Evolutionary conservation across 768 basidiomycete species (phyloP).

Genomic region (Naematelia aurantialba): DNA sequence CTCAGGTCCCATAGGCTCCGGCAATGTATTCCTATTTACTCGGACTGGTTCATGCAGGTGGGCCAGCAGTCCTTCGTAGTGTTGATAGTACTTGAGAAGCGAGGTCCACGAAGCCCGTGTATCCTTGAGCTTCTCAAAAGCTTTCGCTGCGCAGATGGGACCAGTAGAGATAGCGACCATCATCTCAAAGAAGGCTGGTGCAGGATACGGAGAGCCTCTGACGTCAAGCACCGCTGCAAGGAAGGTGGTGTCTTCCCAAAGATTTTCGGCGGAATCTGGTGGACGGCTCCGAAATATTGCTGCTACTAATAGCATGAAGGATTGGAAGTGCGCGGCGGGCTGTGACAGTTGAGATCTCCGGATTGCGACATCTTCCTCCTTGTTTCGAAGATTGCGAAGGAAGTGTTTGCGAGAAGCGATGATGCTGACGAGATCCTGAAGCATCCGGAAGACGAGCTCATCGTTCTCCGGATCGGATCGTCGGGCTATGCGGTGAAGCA

Average conservation of each 20-base stretch:
- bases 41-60: conserved; percentile 36
- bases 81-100: conserved; percentile 40
- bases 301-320: conserved; percentile 35
- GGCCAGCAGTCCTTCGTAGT: conserved; percentile 37
- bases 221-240: conserved; percentile 31
- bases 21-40: conserved; percentile 19
- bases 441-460: conserved; percentile 26
- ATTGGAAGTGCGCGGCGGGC: conserved; percentile 31
- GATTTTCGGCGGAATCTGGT: conserved; percentile 30
- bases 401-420: conserved; percentile 30
- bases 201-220: conserved; percentile 20
- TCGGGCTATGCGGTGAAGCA: conserved; percentile 25
- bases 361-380: conserved; percentile 38
- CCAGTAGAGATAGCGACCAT: conserved; percentile 35
- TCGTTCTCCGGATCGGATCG: conserved; percentile 27
- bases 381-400: conserved; percentile 31
- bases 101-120: conserved; percentile 27
- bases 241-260: conserved; percentile 37
- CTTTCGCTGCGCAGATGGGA: conserved; percentile 27
- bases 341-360: conserved; percentile 25
- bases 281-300: conserved; percentile 32
- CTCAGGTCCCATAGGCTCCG: conserved; percentile 31
- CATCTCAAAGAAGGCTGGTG: conserved; percentile 35
- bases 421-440: conserved; percentile 24
- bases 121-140: conserved; percentile 39